Conservation (phyloP, 306 rosid genomes). For the Cicer bijugum region DNA sequence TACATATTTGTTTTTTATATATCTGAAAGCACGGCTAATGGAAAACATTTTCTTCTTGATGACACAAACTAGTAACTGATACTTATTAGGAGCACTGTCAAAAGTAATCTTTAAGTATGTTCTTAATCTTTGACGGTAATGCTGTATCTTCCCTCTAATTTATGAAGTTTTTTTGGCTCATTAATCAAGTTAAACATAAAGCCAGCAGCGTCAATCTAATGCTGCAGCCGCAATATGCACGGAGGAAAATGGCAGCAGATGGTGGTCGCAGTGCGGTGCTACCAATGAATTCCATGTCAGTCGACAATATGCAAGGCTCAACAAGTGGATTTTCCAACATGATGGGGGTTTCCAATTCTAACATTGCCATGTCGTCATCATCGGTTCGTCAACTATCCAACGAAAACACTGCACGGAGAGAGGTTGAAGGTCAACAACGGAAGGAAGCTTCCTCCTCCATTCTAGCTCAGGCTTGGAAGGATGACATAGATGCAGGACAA, state of each 20-base stretch:
- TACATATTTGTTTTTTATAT: no score
- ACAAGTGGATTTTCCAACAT: conserved; percentile 57
- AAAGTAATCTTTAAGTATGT: background rate
- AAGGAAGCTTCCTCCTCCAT: conserved; percentile 51
- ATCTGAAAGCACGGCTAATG: background rate
- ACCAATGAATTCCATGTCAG: conserved; percentile 79
- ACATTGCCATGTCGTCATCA: conserved; percentile 45
- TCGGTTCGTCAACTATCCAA: conserved; percentile 55
- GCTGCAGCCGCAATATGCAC: conserved; percentile 80
- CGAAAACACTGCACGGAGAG: conserved; percentile 53
- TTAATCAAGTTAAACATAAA: conserved; percentile 73
- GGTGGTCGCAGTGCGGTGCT: conserved; percentile 55
- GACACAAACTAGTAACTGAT: background rate
- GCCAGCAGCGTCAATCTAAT: conserved; percentile 69
- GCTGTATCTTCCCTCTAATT: conserved; percentile 1
- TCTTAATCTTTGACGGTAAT: conserved; percentile 14
- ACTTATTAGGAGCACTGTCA: background rate
- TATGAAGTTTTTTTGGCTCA: background rate
- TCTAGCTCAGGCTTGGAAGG: conserved; percentile 91
- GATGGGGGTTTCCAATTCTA: conserved; percentile 56
- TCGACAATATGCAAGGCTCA: conserved; percentile 70
- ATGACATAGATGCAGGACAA: conserved; percentile 72
- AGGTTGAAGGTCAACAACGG: conserved; percentile 51
- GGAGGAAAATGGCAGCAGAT: conserved; percentile 69
- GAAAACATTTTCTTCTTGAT: conserved; percentile 19